phyloP scores from a whole-genome alignment of 257 asterid species.

The Fraxinus cuspidata region DNA sequence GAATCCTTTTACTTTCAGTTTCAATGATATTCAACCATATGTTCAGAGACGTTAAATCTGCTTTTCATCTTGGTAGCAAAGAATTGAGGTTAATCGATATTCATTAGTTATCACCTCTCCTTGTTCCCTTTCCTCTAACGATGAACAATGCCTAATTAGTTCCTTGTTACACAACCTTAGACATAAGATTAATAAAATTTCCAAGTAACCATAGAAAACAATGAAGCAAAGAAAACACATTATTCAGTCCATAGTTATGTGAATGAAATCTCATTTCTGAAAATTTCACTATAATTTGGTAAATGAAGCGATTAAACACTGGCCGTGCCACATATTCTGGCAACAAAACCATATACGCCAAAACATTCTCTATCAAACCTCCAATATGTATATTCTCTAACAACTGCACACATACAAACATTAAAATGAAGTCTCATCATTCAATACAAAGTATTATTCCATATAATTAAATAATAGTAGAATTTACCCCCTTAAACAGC shows the following conservation, averaged over 20 bases:
- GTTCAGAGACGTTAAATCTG: neutral
- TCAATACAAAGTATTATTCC: neutral
- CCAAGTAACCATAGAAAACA: neutral
- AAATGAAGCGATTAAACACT: neutral
- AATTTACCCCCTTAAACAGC: neutral
- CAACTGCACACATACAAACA: neutral
- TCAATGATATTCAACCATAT: neutral
- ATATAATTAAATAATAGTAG: neutral
- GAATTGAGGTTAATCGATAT: neutral
- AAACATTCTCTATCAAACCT: slow-evolving; percentile 6
- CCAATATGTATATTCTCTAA: neutral
- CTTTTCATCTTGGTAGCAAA: neutral
- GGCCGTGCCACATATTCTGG: neutral
- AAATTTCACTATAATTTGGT: neutral
- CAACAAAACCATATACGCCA: neutral
- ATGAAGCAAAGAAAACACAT: neutral
- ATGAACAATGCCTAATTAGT: neutral
- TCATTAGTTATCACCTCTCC: neutral
- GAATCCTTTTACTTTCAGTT: neutral
- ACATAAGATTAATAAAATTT: neutral
- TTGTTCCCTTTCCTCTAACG: neutral
- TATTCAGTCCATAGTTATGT: neutral
- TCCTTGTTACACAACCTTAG: neutral
- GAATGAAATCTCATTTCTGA: neutral
- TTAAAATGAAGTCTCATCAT: neutral